Evolutionary conservation across 352 stramenopile genomes (phyloP).

Genomic region (Phytopythium delawarense): DNA sequence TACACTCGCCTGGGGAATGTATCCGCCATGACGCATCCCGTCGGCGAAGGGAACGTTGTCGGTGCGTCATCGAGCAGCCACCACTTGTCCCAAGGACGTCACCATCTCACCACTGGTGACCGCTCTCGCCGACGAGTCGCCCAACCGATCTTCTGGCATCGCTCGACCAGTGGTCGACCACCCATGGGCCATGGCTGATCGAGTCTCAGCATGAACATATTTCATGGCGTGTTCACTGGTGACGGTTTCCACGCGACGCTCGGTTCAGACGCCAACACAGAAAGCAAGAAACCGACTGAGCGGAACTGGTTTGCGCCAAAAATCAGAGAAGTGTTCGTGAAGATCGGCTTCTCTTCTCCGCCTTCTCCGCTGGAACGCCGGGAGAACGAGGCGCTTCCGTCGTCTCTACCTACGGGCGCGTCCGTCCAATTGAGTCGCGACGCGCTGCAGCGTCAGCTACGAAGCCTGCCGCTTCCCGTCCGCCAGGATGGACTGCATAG

Average conservation of each 20-base stretch:
- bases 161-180: no score
- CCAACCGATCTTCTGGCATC: not conserved
- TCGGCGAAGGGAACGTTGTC: not conserved
- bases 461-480: conserved; percentile 6
- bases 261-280: not conserved
- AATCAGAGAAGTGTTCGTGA: not conserved
- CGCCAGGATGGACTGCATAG: conserved; percentile 43
- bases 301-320: not conserved
- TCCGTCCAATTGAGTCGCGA: not conserved
- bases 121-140: not conserved
- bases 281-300: not conserved
- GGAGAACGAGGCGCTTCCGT: not conserved
- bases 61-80: not conserved
- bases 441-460: not conserved
- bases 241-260: not conserved
- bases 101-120: not conserved
- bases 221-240: no score
- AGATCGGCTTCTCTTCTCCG: not conserved
- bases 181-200: no score
- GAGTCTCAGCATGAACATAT: no score
- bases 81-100: not conserved
- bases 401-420: not conserved
- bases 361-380: not conserved
- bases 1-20: no score
- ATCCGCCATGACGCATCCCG: not conserved